Evolutionary conservation across 257 asterid genomes (phyloP), one percentile per base, ranked within the genome.

Genomic region (Scutellaria galericulata): DNA sequence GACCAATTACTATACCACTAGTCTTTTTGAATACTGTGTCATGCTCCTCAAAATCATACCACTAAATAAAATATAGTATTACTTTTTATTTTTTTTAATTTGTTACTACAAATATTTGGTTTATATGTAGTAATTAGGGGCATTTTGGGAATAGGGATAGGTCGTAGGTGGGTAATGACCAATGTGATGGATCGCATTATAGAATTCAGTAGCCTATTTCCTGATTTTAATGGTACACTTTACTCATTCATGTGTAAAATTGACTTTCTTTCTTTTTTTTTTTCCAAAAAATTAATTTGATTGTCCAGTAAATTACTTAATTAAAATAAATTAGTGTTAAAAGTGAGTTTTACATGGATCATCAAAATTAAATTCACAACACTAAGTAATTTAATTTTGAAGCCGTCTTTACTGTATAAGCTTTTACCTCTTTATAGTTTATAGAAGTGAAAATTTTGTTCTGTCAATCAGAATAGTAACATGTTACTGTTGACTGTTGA

Each of bases 131-230:
- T 46, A 59, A 7, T 6, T 53, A 52, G 62, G 73, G 39, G 64
- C 22, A n/a, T 7, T 64, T 73, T 42, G 0, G 50, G 41, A 9
- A 9, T 20, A 12, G 12, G 13, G 12, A 18, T 27, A 9, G 46
- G 45, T 27, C 18, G 18, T 18, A 18, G 18, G 18, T 18, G 18
- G 47, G 57, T 35, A 63, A 22, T 35, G 45, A 47, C 37, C 27
- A 35, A 53, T 47, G 51, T 11, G 60, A 15, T n/a, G 45, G 66
- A 75, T 70, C 53, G 48, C 64, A 73, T 79, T 81, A 85, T 87
- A 70, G 85, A 85, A 71, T 83, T 87, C 90, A 87, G 88, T 59
- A 80, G 84, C 83, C 83, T 68, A 40, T 72, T 80, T 70, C 75
- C 79, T 75, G 75, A 42, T 50, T 76, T 52, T 7, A 9, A 70